Percentiles rank a stretch among this genome's conserved stretches.
Evolutionary conservation across 805 yeast species (phyloP).

Genomic region (Teunomyces aglyptinius): DNA sequence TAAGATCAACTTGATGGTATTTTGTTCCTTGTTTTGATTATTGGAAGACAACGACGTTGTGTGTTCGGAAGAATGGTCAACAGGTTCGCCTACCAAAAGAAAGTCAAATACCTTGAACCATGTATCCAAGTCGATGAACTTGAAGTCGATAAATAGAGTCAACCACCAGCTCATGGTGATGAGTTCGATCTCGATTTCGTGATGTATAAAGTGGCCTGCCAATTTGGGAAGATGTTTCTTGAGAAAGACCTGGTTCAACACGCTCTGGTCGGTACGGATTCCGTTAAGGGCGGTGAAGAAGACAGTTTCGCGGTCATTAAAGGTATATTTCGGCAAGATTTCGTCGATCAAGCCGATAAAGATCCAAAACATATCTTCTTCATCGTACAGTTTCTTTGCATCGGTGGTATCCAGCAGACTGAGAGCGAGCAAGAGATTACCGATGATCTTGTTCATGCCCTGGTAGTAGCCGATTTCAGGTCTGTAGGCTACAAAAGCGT

Average conservation of each 20-base stretch:
- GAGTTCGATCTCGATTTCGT: conserved; percentile 46
- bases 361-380: conserved; percentile 56
- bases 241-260: conserved; percentile 32
- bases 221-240: conserved; percentile 40
- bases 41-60: neutral
- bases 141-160: conserved; percentile 46
- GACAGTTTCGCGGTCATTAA: conserved; percentile 1
- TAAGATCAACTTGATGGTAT: conserved; percentile 29
- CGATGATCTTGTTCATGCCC: conserved; percentile 62
- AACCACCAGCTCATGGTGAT: conserved; percentile 59
- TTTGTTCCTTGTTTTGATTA: neutral
- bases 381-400: conserved; percentile 10
- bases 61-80: neutral
- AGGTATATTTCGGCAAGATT: conserved; percentile 42
- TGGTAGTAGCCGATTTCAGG: conserved; percentile 56
- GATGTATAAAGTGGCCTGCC: conserved; percentile 27
- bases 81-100: conserved; percentile 22
- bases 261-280: conserved; percentile 41
- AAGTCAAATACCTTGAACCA: conserved; percentile 54
- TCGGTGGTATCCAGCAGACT: conserved; percentile 5
- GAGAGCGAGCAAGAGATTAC: conserved; percentile 39
- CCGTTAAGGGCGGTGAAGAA: conserved; percentile 16
- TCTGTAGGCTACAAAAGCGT: conserved; percentile 48
- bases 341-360: conserved; percentile 49
- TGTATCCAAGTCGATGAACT: conserved; percentile 48